Evolutionary conservation across 176 grass and related monocot species (phyloP).

Genomic region (Bromus sterilis): DNA sequence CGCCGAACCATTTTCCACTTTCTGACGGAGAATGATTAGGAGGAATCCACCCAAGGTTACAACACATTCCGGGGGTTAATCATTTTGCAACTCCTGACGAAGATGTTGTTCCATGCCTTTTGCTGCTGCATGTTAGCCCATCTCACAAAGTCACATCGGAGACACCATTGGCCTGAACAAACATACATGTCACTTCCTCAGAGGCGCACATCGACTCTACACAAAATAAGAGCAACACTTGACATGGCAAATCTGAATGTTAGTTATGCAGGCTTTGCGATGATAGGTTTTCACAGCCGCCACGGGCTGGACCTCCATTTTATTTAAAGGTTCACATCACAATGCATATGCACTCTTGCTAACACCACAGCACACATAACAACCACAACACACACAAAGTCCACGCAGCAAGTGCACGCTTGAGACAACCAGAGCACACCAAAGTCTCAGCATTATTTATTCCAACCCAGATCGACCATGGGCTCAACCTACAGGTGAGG

Average conservation of each 20-base stretch:
- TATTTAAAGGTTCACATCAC: conserved; percentile 16
- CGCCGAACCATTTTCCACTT: background rate
- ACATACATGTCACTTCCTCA: background rate
- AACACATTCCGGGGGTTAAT: background rate
- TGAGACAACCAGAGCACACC: background rate
- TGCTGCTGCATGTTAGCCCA: too few relatives aligned
- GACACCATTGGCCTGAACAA: background rate
- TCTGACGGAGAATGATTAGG: background rate
- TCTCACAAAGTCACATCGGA: background rate
- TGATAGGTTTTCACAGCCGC: too few relatives aligned
- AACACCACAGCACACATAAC: background rate
- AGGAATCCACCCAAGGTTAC: background rate
- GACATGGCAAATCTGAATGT: background rate
- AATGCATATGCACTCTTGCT: background rate
- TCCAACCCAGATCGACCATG: conserved; percentile 12
- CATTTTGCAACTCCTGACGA: background rate
- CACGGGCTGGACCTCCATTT: background rate
- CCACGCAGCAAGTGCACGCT: background rate
- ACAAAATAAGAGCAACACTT: background rate
- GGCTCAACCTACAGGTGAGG: background rate
- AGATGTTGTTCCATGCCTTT: background rate
- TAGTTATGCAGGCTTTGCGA: background rate
- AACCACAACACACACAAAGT: background rate
- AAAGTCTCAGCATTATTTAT: conserved; percentile 17
- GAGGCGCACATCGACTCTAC: background rate